Percentiles rank a stretch among this genome's conserved stretches.
Conservation (phyloP, 139 green algal genomes). For the Deuterostichococcus epilithicus region DNA sequence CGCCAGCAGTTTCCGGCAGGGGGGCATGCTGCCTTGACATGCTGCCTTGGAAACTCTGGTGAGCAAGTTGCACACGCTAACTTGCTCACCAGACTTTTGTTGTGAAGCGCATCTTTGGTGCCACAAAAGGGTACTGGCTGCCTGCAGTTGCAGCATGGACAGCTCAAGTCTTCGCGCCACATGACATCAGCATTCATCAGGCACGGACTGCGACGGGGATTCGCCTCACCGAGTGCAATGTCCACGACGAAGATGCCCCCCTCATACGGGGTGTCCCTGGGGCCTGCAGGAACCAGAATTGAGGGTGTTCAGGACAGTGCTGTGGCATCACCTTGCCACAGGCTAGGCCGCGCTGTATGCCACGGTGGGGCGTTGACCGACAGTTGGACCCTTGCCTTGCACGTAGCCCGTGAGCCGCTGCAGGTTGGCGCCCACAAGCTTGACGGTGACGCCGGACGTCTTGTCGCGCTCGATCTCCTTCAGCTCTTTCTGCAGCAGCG, state of each 20-base stretch:
- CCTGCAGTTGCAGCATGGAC: slow-evolving; percentile 24
- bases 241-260: slow-evolving; percentile 76
- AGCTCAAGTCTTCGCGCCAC: neutral
- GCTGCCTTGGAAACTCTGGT: too few species aligned
- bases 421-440: slow-evolving; percentile 57
- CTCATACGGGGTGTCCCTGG: slow-evolving; percentile 84
- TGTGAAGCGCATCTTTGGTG: slow-evolving; percentile 96
- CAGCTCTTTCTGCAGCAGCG: slow-evolving; percentile 77
- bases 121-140: slow-evolving; percentile 93
- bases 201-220: neutral
- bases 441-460: slow-evolving; percentile 76
- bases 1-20: too few species aligned
- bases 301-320: neutral
- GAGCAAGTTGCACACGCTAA: neutral
- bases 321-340: neutral
- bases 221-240: slow-evolving; percentile 63
- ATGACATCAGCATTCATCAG: neutral
- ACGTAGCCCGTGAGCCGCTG: slow-evolving; percentile 68
- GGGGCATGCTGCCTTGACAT: too few species aligned
- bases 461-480: slow-evolving; percentile 81
- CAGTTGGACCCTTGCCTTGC: slow-evolving; percentile 7
- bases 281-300: slow-evolving; percentile 43
- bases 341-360: too few species aligned
- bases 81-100: slow-evolving; percentile 74
- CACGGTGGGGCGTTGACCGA: neutral